Conservation (phyloP, 345 rosid species). For the Carallia brachiata region DNA sequence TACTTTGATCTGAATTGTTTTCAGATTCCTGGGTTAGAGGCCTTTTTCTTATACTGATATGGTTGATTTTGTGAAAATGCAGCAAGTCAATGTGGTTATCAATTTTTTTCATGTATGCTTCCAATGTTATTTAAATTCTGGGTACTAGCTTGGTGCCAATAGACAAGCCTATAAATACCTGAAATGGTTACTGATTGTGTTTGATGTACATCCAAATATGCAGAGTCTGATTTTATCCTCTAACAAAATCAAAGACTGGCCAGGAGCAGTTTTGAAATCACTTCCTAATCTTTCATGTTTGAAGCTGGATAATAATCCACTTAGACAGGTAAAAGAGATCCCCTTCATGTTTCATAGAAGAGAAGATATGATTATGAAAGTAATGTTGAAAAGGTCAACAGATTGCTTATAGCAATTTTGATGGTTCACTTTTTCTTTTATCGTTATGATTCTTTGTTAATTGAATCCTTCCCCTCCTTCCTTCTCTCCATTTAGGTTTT, state of each 20-base stretch:
- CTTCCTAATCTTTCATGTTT: slow-evolving; percentile 65
- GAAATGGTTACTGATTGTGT: not conserved
- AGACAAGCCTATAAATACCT: slow-evolving; percentile 3
- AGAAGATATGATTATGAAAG: not conserved
- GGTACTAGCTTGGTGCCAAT: not conserved
- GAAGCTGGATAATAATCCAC: slow-evolving; percentile 80
- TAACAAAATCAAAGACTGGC: slow-evolving; percentile 87
- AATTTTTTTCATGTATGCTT: too few relatives aligned
- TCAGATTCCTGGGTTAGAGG: not conserved
- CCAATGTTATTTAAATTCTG: not conserved
- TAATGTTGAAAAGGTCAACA: too few relatives aligned
- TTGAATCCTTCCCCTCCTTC: too few relatives aligned
- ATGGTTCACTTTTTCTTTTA: too few relatives aligned
- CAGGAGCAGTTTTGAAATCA: slow-evolving; percentile 56
- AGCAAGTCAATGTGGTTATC: too few relatives aligned
- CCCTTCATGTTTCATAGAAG: not conserved
- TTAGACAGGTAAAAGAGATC: slow-evolving; percentile 53
- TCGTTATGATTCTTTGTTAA: too few relatives aligned
- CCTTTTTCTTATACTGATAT: not conserved
- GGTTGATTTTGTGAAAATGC: not conserved
- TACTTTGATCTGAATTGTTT: not conserved
- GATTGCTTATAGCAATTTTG: too few relatives aligned
- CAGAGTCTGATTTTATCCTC: slow-evolving; percentile 76
- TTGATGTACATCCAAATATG: slow-evolving; percentile 23
- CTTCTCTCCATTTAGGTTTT: too few relatives aligned